Conservation (phyloP, 2,329 filamentous ascomycete species). For the Alternaria ethzedia region DNA sequence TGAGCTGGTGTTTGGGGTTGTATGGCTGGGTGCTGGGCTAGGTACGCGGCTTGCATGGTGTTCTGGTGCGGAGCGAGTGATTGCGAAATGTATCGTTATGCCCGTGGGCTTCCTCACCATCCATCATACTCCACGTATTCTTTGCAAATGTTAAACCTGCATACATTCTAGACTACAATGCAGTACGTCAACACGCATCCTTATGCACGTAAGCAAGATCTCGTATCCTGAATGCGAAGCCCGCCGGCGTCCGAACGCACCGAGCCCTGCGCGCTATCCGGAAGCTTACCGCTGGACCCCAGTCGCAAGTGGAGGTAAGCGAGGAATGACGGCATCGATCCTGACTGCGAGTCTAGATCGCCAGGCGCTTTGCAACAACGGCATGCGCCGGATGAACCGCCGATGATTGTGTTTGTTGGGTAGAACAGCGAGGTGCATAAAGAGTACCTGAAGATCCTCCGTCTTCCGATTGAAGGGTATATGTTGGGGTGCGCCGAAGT, state of each 20-base stretch:
- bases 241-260: conserved; percentile 7
- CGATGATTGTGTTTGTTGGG: not conserved
- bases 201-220: conserved; percentile 2
- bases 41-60: conserved; percentile 4
- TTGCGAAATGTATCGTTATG: not conserved
- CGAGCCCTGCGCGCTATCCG: not conserved
- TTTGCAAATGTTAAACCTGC: too few species aligned
- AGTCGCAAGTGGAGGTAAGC: conserved; percentile 2
- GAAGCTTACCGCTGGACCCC: not conserved
- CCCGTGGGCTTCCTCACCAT: too few species aligned
- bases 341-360: conserved; percentile 25
- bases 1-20: not conserved
- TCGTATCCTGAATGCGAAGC: not conserved
- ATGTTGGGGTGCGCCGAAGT: not conserved
- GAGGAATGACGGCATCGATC: conserved; percentile 40
- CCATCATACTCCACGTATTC: too few species aligned
- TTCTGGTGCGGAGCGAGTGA: not conserved
- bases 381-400: conserved; percentile 1
- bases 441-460: conserved; percentile 1
- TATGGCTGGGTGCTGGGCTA: not conserved
- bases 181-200: not conserved
- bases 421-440: not conserved
- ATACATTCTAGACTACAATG: not conserved
- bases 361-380: conserved; percentile 20
- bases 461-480: not conserved